Conservation (phyloP, 108 stramenopile species). For the Nannochloropsis gaditana region DNA sequence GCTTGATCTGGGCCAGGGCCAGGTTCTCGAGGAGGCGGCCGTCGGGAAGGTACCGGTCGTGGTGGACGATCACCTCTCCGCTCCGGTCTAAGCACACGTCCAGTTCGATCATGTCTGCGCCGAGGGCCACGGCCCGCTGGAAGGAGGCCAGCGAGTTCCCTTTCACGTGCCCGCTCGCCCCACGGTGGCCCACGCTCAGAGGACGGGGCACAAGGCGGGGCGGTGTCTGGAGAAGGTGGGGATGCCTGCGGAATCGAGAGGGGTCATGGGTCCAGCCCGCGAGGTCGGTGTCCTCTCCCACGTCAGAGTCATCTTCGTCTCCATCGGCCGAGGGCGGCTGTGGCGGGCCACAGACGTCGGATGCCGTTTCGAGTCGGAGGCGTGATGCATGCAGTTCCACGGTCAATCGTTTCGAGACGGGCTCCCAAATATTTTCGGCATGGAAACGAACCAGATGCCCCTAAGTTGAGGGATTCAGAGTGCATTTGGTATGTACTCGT, state of each 20-base stretch:
- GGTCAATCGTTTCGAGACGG: background rate
- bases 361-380: slow-evolving; percentile 7
- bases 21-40: background rate
- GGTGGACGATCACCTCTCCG: background rate
- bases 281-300: too few relatives aligned
- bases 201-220: slow-evolving; percentile 8
- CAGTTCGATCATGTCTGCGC: slow-evolving; percentile 19
- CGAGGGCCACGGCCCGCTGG: background rate
- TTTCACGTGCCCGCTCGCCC: background rate
- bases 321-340: background rate
- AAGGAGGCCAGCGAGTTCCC: background rate
- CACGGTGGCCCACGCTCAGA: background rate
- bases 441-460: background rate
- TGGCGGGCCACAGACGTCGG: background rate
- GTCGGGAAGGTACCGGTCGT: background rate
- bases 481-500: too few relatives aligned
- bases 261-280: too few relatives aligned
- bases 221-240: background rate
- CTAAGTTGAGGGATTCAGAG: background rate
- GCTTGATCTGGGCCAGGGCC: background rate
- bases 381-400: background rate
- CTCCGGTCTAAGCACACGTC: slow-evolving; percentile 11
- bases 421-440: background rate
- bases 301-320: background rate
- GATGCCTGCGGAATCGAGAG: too few relatives aligned